These are phyloP conservation scores for Diaporthe longicolla DNA, from an alignment of 2,329 filamentous ascomycete genomes.

Conservation along the genomic window DNA sequence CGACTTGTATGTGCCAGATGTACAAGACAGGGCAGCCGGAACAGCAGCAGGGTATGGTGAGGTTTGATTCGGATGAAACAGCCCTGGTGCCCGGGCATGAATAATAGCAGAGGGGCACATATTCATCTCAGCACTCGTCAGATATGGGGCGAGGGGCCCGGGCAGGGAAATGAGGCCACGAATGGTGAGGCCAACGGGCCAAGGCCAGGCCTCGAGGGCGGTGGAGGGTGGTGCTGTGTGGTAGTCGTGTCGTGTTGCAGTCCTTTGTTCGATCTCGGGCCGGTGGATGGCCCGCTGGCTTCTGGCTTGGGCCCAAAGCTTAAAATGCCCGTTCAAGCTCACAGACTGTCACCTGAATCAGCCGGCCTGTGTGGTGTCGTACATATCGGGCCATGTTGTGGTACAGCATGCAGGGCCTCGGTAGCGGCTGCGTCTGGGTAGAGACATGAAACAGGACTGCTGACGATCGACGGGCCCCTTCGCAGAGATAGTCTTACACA, in stretches of 20 bases:
- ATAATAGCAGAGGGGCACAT: conserved; percentile 29
- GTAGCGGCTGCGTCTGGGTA: conserved; percentile 26
- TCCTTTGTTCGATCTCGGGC: conserved; percentile 16
- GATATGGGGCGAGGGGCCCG: conserved; percentile 8
- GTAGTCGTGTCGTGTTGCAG: conserved; percentile 10
- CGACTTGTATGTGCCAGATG: neutral
- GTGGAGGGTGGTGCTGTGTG: neutral
- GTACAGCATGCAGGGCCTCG: conserved; percentile 32
- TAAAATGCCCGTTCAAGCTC: conserved; percentile 25
- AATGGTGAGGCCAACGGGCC: neutral
- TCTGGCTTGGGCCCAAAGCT: conserved; percentile 25
- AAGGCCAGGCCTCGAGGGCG: neutral
- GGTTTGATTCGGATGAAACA: conserved; percentile 34
- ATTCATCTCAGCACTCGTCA: conserved; percentile 10
- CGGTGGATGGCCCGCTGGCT: conserved; percentile 8
- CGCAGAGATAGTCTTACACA: neutral
- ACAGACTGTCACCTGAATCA: conserved; percentile 35
- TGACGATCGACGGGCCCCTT: conserved; percentile 23
- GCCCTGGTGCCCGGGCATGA: conserved; percentile 26
- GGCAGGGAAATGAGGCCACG: conserved; percentile 24
- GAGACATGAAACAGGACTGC: conserved; percentile 29
- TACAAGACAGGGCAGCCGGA: neutral
- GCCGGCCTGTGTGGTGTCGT: conserved; percentile 19
- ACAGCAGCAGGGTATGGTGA: conserved; percentile 19
- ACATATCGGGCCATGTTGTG: conserved; percentile 25